phyloP scores from a whole-genome alignment of 441 rosid genomes.

The Adansonia gregorii region DNA sequence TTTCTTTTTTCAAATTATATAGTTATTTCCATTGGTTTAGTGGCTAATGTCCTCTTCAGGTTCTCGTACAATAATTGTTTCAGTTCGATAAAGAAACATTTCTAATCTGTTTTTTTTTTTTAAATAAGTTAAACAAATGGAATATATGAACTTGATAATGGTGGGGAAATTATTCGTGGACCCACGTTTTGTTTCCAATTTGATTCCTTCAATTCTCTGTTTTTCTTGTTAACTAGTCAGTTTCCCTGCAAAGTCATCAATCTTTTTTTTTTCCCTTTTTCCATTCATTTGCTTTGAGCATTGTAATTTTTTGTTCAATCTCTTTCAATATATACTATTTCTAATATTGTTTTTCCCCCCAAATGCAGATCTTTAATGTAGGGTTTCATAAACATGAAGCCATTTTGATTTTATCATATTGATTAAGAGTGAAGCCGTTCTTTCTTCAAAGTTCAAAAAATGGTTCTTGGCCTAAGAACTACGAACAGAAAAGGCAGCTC shows the following conservation, averaged over 20 bases:
- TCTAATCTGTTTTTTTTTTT: background rate
- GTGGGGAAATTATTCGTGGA: constrained; percentile 16
- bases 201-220: constrained; percentile 17
- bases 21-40: constrained; percentile 11
- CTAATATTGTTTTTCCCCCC: background rate
- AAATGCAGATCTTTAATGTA: constrained; percentile 3
- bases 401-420: constrained; percentile 26
- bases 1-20: background rate
- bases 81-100: background rate
- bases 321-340: background rate
- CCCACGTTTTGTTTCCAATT: constrained; percentile 29
- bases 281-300: background rate
- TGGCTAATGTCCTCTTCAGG: constrained; percentile 31
- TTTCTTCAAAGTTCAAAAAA: constrained; percentile 33
- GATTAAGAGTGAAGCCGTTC: constrained; percentile 19
- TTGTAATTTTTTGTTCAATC: background rate
- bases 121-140: constrained; percentile 8
- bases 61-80: constrained; percentile 12
- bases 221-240: background rate
- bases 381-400: constrained; percentile 23
- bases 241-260: background rate
- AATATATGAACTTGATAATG: constrained; percentile 8
- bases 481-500: constrained; percentile 61
- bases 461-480: constrained; percentile 80
- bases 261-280: background rate